Evolutionary conservation across 176 grass and related monocot genomes (phyloP).

Genomic region (Aechmea fasciata): DNA sequence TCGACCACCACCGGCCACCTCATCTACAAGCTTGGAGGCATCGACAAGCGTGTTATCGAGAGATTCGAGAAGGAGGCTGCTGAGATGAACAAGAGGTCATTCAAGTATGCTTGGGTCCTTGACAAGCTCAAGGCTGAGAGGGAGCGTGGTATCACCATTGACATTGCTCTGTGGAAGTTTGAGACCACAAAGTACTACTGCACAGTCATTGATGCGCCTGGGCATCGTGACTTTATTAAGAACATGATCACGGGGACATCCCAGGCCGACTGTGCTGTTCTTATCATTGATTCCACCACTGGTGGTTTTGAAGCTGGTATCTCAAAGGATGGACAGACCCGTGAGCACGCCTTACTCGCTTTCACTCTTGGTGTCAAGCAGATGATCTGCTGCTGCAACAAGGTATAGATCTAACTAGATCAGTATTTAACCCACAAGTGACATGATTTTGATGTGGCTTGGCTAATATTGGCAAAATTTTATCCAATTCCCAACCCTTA

Average conservation of each 20-base stretch:
- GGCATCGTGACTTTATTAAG: conserved; percentile 82
- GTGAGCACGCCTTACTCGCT: conserved; percentile 72
- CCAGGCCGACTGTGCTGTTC: conserved; percentile 72
- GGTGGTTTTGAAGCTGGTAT: conserved; percentile 91
- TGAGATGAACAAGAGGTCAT: conserved; percentile 76
- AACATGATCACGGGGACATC: conserved; percentile 87
- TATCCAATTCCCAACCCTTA: too few species aligned
- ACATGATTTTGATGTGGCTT: too few species aligned
- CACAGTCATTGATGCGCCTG: conserved; percentile 74
- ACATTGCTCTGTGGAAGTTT: conserved; percentile 74
- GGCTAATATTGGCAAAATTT: too few species aligned
- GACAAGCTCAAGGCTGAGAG: conserved; percentile 90
- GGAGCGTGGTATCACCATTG: conserved; percentile 73
- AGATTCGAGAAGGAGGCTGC: conserved; percentile 63
- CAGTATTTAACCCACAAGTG: too few species aligned
- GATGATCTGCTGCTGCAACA: conserved; percentile 94
- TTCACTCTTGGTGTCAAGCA: conserved; percentile 81
- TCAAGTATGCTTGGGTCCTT: conserved; percentile 84
- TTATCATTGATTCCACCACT: conserved; percentile 79
- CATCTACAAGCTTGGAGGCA: conserved; percentile 83
- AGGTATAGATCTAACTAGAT: conserved; percentile 22
- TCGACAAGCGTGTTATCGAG: conserved; percentile 89
- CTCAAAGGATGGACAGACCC: conserved; percentile 73
- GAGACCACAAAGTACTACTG: conserved; percentile 78
- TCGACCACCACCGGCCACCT: conserved; percentile 80